Evolutionary conservation across 176 grass and related monocot species (phyloP), one percentile per base, ranked within the genome.

Genomic region (Aegilops bicornis): DNA sequence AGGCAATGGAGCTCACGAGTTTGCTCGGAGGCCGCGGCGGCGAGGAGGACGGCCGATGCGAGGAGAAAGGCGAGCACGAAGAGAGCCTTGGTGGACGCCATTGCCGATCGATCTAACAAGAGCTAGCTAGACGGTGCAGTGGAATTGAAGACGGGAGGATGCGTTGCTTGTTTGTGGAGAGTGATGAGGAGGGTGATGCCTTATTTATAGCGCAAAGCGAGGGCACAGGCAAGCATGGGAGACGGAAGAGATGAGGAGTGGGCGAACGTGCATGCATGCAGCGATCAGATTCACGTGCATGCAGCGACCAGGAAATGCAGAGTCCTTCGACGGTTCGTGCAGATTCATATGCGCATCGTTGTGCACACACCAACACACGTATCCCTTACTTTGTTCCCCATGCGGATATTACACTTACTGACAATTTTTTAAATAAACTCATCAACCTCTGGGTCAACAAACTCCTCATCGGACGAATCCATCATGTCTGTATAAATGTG

Each of bases 71-170:
- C 86, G 58, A 91, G 52, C 33, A 91, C 17, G 60, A 87, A 8
- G 48, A 91, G 37, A 67, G 83, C 20, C 68, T 94, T 94, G 67
- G 84, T 91, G 31, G 84, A 87, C 70, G 87, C 89, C 92, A 94
- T 94, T 58, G 64, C 59, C 30, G 80, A 10, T 73, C 48, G 32
- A 13, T 45, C 61, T 40, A 45, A 25, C 23, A 29, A 52, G 2
- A 43, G 36, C 78, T 19, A 19, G 77, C 23, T 27, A 7, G 33
- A 7, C 19, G 58, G 6, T 8, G 76, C 1, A 30, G 42, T 76
- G 73, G 30, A 25, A 30, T 14, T 76, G 73, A 76, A 4, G 4
- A 75, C 23, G 7, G 77, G 50, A 39, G 52, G 76, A 25, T 79
- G 32, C 0, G 14, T 76, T 62, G 77, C 58, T 79, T 63, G 72